These are phyloP conservation scores for Flueggea neowawraea DNA, from an alignment of 441 rosid species.

Conservation along the genomic window DNA sequence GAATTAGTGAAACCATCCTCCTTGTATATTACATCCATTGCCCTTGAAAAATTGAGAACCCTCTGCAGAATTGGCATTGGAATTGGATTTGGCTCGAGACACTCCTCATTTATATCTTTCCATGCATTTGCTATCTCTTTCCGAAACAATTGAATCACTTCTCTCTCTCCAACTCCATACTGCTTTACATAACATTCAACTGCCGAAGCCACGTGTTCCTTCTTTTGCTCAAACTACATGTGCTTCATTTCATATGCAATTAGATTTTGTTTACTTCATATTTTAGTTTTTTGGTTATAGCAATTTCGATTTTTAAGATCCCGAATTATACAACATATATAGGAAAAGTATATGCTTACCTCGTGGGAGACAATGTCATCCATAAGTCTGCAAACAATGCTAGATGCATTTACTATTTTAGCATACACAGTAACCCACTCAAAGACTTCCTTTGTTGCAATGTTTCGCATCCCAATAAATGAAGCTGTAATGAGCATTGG, in stretches of 20 bases:
- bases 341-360: constrained; percentile 13
- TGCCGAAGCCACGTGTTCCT: not conserved
- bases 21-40: constrained; percentile 11
- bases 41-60: constrained; percentile 17
- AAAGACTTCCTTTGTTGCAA: constrained; percentile 20
- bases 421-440: constrained; percentile 27
- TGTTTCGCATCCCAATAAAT: constrained; percentile 19
- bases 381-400: constrained; percentile 23
- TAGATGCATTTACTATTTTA: constrained; percentile 24
- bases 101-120: constrained; percentile 30
- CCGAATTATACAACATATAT: too few relatives aligned
- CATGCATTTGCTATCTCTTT: constrained; percentile 17
- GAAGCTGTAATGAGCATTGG: constrained; percentile 9
- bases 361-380: constrained; percentile 33
- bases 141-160: constrained; percentile 4
- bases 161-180: constrained; percentile 11
- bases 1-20: constrained; percentile 14
- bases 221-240: too few relatives aligned
- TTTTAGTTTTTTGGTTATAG: too few relatives aligned
- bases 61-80: constrained; percentile 7
- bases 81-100: constrained; percentile 4
- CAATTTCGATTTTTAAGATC: too few relatives aligned
- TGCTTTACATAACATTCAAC: constrained; percentile 29
- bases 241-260: too few relatives aligned
- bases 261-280: too few relatives aligned